These are phyloP conservation scores for Globisporangium radiosum DNA, from an alignment of 352 stramenopile species.

Conservation along the genomic window DNA sequence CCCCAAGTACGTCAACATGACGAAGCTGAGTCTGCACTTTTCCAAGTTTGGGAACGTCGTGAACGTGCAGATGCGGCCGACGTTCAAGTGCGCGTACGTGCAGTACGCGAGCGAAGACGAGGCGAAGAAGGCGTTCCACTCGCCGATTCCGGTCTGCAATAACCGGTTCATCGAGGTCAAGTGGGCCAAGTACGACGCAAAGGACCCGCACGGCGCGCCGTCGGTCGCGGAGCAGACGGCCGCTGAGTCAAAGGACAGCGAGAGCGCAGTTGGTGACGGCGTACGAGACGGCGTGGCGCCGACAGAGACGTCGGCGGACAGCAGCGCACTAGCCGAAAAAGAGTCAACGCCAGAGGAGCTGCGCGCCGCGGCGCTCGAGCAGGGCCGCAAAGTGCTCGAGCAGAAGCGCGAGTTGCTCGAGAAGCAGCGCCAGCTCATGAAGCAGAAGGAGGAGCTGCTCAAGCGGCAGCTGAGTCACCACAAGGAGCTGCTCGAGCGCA, in stretches of 20 bases:
- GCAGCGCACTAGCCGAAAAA: conserved; percentile 30
- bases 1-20: conserved; percentile 87
- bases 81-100: conserved; percentile 76
- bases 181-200: conserved; percentile 77
- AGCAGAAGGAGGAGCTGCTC: conserved; percentile 79
- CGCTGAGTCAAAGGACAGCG: conserved; percentile 24
- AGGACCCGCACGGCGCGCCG: conserved; percentile 47
- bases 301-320: conserved; percentile 1
- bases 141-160: conserved; percentile 83
- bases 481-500: conserved; percentile 75
- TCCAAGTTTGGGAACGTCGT: conserved; percentile 87
- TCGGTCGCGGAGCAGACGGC: conserved; percentile 29
- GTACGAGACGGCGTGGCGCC: no score
- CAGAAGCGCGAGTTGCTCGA: conserved; percentile 84
- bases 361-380: conserved; percentile 63
- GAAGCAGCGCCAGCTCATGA: conserved; percentile 76
- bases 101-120: conserved; percentile 81
- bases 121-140: conserved; percentile 83
- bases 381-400: conserved; percentile 75
- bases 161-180: conserved; percentile 88
- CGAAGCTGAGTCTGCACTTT: conserved; percentile 81
- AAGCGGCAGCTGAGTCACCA: conserved; percentile 77
- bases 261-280: conserved; percentile 9
- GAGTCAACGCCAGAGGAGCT: conserved; percentile 73
- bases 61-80: conserved; percentile 85